Evolutionary conservation across 2,329 filamentous ascomycete genomes (phyloP).

Genomic region (Colletotrichum godetiae): DNA sequence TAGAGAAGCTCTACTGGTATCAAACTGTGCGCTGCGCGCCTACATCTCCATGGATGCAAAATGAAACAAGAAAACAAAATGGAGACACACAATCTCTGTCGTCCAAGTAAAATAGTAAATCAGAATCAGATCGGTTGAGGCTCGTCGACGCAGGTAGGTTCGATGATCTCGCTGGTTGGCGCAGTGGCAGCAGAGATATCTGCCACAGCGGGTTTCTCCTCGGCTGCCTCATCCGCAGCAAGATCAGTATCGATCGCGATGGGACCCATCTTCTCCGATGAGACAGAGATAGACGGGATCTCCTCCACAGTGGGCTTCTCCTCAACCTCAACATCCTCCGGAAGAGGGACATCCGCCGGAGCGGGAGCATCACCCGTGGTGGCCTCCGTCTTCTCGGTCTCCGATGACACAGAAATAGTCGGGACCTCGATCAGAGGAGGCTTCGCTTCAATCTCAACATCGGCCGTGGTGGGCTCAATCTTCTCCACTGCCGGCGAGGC

Average conservation of each 20-base stretch:
- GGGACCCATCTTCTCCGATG: not conserved
- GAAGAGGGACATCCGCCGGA: no score
- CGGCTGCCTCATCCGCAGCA: no score
- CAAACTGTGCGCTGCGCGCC: not conserved
- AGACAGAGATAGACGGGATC: slow-evolving; percentile 16
- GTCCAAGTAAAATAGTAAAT: no score
- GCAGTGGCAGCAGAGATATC: no score
- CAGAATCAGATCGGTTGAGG: not conserved
- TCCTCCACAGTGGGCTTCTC: slow-evolving; percentile 3
- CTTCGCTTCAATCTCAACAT: not conserved
- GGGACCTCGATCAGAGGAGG: no score
- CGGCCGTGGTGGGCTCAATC: not conserved
- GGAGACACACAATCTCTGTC: not conserved
- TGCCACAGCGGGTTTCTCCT: no score
- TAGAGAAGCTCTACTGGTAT: not conserved
- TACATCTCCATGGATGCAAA: slow-evolving; percentile 12
- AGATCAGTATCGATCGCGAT: no score
- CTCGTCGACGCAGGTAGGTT: not conserved
- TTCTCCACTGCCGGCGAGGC: not conserved
- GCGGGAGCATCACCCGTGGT: not conserved
- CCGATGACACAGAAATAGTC: no score
- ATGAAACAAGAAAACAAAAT: not conserved
- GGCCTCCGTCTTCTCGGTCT: not conserved
- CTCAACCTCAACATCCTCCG: not conserved
- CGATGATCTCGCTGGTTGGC: not conserved